Evolutionary conservation across 1,284 basidiomycete species (phyloP), one percentile per base, ranked within the genome.

Genomic region (Porphyrellus sp.): DNA sequence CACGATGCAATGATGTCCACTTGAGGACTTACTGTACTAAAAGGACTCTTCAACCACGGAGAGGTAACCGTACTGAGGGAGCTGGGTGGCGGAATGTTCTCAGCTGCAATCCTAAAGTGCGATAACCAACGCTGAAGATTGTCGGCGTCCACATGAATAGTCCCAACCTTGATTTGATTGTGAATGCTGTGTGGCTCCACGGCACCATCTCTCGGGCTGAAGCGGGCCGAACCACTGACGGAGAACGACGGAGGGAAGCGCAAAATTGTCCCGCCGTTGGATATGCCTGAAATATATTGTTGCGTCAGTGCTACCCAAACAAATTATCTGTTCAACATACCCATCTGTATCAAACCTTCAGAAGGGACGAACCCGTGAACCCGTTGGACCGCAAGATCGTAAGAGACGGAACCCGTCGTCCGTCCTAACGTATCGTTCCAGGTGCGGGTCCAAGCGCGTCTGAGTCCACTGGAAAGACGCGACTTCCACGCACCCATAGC

Each of bases 341-440:
- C 70, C 49, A 63, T 59, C 37, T 62, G 56, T 28, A 48, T 15
- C 23, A 52, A 38, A 52, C 47, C 44, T 39, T 53, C 53, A 20
- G 47, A 41, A 11, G 64, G 56, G 30, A 67, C 74, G 39, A 65
- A 75, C 8, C 80, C 82, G 45, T 71, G 64, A 28, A 87, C 65
- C 48, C 77, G 74, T 41, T 72, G 72, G 42, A 85, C 62, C 34
- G 72, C 76, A 27, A 89, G 65, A 35, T 75, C 72, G 44, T 86
- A 63, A 3, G 74, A 74, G 2, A 77, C 77, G 18, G 73, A 74
- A 24, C 82, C 85, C 52, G 77, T 77, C 38, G 80, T 82, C 44
- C 75, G 76, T 21, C 83, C 85, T 74, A 85, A 79, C 25, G 85
- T 86, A 46, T 80, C 75, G 52, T 86, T 81, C 75, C 86, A 79